Percentiles rank a stretch among this genome's conserved stretches.
Conservation (phyloP, 371 early-diverging fungal genomes). For the Vairimorpha necatrix region DNA sequence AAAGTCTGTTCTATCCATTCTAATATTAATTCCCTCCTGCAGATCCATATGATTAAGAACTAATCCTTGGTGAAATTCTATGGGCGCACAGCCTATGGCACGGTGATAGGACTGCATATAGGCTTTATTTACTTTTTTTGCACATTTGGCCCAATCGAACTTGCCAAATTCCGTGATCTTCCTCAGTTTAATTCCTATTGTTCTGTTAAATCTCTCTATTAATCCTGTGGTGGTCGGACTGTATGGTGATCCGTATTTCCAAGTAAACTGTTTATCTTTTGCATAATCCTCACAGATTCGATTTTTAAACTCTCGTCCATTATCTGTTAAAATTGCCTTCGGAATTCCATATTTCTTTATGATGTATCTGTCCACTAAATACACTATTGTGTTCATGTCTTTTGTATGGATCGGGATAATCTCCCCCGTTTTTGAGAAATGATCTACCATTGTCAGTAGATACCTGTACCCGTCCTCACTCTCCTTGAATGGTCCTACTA, state of each 20-base stretch:
- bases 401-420: conserved; percentile 3
- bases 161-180: conserved; percentile 3
- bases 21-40: conserved; percentile 4
- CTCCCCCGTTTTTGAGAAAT: conserved; percentile 16
- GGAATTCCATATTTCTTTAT: conserved; percentile 22
- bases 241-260: conserved; percentile 7
- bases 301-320: conserved; percentile 28
- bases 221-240: conserved; percentile 23
- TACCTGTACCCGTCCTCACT: not conserved
- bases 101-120: not conserved
- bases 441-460: conserved; percentile 13
- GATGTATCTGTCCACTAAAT: not conserved
- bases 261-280: not conserved
- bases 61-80: not conserved
- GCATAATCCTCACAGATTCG: not conserved
- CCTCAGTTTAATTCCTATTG: not conserved
- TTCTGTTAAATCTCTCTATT: conserved; percentile 23
- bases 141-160: not conserved
- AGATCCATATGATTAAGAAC: not conserved
- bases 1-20: too few relatives aligned
- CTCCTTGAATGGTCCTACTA: conserved; percentile 10
- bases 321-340: conserved; percentile 13
- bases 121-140: not conserved
- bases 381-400: not conserved
- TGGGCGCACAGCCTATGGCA: conserved; percentile 26